Evolutionary conservation across 169 alveolate species (phyloP), one percentile per base, ranked within the genome.

Genomic region (Eimeria maxima): DNA sequence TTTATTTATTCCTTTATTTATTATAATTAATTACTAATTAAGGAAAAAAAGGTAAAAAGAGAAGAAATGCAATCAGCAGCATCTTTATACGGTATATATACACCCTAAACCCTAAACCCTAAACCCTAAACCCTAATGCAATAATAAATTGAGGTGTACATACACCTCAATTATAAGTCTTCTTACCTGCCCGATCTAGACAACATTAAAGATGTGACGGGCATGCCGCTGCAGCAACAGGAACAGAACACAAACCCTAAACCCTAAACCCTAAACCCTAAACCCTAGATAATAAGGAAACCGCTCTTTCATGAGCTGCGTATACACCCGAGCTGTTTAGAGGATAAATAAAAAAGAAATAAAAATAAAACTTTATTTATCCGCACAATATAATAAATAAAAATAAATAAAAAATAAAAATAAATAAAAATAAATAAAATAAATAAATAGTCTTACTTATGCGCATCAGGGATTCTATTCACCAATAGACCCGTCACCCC

Each of bases 171-270:
- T 27, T n/a, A n/a, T n/a, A n/a, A n/a, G 45, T 38, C 22, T 42
- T 8, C 84, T 42, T 24, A 83, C 91, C 91, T 50, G 7, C 91
- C 91, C n/a, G 91, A 53, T 33, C 91, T 42, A 24, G 91, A 83
- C 91, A 71, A 83, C 55, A 22, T 50, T 3, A 83, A 55, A 11
- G 91, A 83, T 4, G 91, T 83, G n/a, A 83, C 91, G 4, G 91
- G 91, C 91, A 83, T 83, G 22, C 91, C 91, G 91, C 91, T 83
- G 91, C 91, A 27, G 11, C 38, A 50, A 11, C 57, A 50, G 57
- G 5, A 5, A 11, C 57, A 50, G 18, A 50, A 50, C 11, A 50
- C 57, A 50, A n/a, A n/a, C n/a, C n/a, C 91, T 53, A 55, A 50
- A 83, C 71, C 91, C 47, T 47, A 42, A 78, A 45, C 89, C 60